Conservation (phyloP, 2,329 filamentous ascomycete species). For the Fusarium floridanum region DNA sequence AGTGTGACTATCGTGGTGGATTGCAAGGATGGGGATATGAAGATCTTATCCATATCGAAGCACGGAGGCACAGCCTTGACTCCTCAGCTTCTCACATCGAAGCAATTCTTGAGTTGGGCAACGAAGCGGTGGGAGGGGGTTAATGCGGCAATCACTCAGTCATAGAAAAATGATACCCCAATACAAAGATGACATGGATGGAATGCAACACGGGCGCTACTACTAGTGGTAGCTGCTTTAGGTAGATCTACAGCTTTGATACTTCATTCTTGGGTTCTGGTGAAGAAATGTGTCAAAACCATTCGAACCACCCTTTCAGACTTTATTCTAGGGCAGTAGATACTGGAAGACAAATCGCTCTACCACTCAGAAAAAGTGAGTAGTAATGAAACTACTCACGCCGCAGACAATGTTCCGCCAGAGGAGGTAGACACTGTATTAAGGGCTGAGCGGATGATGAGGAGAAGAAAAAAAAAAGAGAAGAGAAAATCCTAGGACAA, state of each 20-base stretch:
- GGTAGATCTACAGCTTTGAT: not conserved
- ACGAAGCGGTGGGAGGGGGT: constrained; percentile 54
- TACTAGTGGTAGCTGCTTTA: not conserved
- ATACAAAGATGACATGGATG: constrained; percentile 19
- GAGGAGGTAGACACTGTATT: constrained; percentile 47
- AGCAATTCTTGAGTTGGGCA: constrained; percentile 61
- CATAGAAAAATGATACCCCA: constrained; percentile 48
- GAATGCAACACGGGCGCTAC: not conserved
- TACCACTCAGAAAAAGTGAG: constrained; percentile 67
- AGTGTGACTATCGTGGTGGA: constrained; percentile 87
- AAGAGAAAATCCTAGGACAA: constrained; percentile 45
- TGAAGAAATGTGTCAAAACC: constrained; percentile 74
- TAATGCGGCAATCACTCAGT: constrained; percentile 48
- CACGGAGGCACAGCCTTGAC: constrained; percentile 81
- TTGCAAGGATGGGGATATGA: constrained; percentile 62
- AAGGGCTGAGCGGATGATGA: constrained; percentile 48
- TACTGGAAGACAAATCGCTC: constrained; percentile 79
- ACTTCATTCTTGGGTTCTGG: constrained; percentile 4
- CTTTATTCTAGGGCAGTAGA: constrained; percentile 86
- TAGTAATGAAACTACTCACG: constrained; percentile 67
- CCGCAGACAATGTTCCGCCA: constrained; percentile 45
- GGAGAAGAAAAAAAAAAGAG: constrained; percentile 40
- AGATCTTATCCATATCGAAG: constrained; percentile 83
- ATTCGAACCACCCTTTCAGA: constrained; percentile 88
- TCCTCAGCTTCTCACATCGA: constrained; percentile 73